Evolutionary conservation across 495 filamentous ascomycete species (phyloP), one percentile per base, ranked within the genome.

Genomic region (Tetracladium marchalianum): DNA sequence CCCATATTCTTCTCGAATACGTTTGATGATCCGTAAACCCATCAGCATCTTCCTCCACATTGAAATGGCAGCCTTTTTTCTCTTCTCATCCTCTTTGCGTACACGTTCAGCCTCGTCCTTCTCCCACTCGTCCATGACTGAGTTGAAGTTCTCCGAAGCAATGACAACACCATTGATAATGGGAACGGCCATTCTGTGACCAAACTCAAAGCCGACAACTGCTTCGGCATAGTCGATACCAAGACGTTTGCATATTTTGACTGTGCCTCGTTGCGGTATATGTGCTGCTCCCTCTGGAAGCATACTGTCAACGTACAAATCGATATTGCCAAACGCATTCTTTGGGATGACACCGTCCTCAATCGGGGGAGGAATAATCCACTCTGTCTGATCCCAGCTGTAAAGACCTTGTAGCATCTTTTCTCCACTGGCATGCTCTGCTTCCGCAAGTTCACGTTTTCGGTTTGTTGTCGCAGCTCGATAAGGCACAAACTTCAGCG

Each of bases 151-250:
- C 60, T 90, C 90, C 41, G 73, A 73, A 0, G 92, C 89, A 1
- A 95, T 71, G 0, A 99, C 87, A 0, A 97, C 87, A 0, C 93
- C 92, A 40, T 87, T 80, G 36, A 97, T 80, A 1, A 94, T 80
- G 9, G 92, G 92, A 13, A 96, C 85, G 8, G 92, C 93, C 74
- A 90, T 85, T 52, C 89, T 81, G 39, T 85, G 81, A 9, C 87
- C 85, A 64, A 99, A 99, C 61, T 99, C 92, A 64, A 99, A 99
- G 4, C 88, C 93, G 3, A 84, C 90, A 9, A 95, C 90, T 15
- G 93, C 92, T 57, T 99, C 92, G 0, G 93, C 93, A 60, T 81
- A 93, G 53, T 94, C 85, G 34, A 99, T 82, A 12, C 76, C 80
- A 2, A 99, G 71, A 46, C 82, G 78, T 55, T 85, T 90, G 52